Evolutionary conservation across 352 stramenopile genomes (phyloP), one percentile per base, ranked within the genome.

Genomic region (Elongisporangium prolatum): DNA sequence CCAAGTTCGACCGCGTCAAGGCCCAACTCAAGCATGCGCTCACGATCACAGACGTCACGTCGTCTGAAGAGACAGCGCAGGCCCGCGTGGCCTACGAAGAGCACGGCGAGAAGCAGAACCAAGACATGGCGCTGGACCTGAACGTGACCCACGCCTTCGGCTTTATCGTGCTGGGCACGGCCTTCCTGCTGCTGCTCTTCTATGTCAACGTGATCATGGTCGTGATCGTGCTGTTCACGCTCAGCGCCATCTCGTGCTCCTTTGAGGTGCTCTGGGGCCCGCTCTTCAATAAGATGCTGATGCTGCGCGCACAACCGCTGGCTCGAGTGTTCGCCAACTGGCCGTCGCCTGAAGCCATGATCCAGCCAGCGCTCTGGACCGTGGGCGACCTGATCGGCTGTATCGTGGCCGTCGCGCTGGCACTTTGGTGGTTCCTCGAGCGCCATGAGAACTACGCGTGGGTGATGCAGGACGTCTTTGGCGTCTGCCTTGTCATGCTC

Each of bases 401-500:
- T 16, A 69, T 86, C 53, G 74, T 91, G 21, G 74, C 84, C 18
- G 50, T 87, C 4, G 64, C 57, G 3, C 60, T 76, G 16, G 67
- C 71, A 22, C 20, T 89, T 16, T 57, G 89, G 16, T 93, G 85
- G 74, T 91, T 87, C 67, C 66, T 97, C 49, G 81, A 63, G 22
- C 77, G 94, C 52, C 82, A 86, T 51, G 75, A 95, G 60, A 64
- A 82, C 10, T 91, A 89, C 66, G 81, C 77, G 38, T 98, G 93
- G 93, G 64, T 98, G 17, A 76, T 97, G 17, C 95, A 98, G 63
- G 89, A 98, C 68, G 57, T 97, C 48, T 96, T 98, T 47, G 95
- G 93, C 34, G 64, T 94, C 18, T 98, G 91, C 68, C 94, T 98
- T 67, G 98, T 91, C 67, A 85, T 98, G 24, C 63, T 97, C 13